These are phyloP conservation scores for Colletotrichum sp. DNA, from an alignment of 2,329 filamentous ascomycete species.

Conservation along the genomic window DNA sequence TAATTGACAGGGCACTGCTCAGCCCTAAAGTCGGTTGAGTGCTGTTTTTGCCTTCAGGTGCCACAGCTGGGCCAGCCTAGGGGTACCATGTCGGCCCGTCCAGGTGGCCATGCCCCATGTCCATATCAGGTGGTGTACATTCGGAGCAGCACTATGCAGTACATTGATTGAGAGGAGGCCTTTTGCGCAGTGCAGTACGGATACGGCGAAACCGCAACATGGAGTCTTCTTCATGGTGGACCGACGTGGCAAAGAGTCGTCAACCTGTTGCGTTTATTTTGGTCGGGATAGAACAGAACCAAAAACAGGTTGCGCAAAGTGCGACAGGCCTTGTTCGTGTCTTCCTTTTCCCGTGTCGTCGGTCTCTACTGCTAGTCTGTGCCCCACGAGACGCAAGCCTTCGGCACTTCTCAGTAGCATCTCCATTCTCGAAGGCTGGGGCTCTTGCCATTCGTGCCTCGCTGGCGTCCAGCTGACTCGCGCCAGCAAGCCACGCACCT, in stretches of 20 bases:
- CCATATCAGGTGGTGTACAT: neutral
- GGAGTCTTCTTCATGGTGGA: neutral
- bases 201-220: neutral
- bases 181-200: neutral
- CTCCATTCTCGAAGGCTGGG: neutral
- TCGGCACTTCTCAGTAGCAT: slow-evolving; percentile 1
- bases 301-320: neutral
- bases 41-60: neutral
- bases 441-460: neutral
- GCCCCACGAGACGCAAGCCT: neutral
- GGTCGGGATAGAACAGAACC: neutral
- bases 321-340: neutral
- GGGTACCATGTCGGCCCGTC: neutral
- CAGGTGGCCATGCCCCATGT: neutral
- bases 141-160: neutral
- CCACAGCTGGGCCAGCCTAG: neutral
- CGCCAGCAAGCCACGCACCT: neutral
- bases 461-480: neutral
- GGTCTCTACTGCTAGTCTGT: neutral
- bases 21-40: slow-evolving; percentile 13
- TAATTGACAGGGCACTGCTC: slow-evolving; percentile 2
- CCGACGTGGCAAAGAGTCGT: slow-evolving; percentile 7
- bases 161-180: neutral
- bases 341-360: neutral
- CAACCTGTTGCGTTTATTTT: slow-evolving; percentile 1